phyloP scores from a whole-genome alignment of 2,329 filamentous ascomycete species.

The Pezizomycotina sp. region DNA sequence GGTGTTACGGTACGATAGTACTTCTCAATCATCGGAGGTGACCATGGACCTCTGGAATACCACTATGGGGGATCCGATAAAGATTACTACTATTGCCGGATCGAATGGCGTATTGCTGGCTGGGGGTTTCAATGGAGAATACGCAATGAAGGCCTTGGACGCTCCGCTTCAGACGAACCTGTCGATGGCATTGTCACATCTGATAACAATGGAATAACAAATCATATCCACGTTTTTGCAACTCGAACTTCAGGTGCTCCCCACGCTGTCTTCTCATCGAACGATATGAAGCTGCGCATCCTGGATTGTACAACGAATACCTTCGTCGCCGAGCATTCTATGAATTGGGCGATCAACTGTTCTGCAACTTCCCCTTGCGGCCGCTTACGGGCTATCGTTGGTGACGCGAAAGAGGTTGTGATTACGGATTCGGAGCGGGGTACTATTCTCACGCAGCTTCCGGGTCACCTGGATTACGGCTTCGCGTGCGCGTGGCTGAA shows the following conservation, averaged over 20 bases:
- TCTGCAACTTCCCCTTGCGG: slow-evolving; percentile 54
- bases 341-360: slow-evolving; percentile 52
- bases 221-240: slow-evolving; percentile 44
- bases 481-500: slow-evolving; percentile 70
- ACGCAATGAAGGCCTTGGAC: slow-evolving; percentile 28
- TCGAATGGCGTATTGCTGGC: slow-evolving; percentile 29
- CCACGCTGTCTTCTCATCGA: slow-evolving; percentile 45
- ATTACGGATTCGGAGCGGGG: slow-evolving; percentile 53
- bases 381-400: slow-evolving; percentile 55
- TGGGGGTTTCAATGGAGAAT: slow-evolving; percentile 31
- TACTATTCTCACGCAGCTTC: slow-evolving; percentile 40
- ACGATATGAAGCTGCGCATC: slow-evolving; percentile 43
- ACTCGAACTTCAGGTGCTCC: slow-evolving; percentile 39
- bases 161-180: slow-evolving; percentile 25
- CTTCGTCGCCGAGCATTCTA: slow-evolving; percentile 40
- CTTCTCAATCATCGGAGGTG: slow-evolving; percentile 25
- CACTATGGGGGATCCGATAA: slow-evolving; percentile 20
- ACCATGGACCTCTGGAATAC: slow-evolving; percentile 22
- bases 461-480: slow-evolving; percentile 51
- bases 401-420: slow-evolving; percentile 47
- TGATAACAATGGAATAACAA: slow-evolving; percentile 45
- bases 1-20: slow-evolving; percentile 6
- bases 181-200: slow-evolving; percentile 31
- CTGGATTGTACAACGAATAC: slow-evolving; percentile 43
- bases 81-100: slow-evolving; percentile 28